Percentiles rank a stretch among this genome's conserved stretches.
phyloP scores from a whole-genome alignment of 495 filamentous ascomycete species.

The Apodospora peruviana region DNA sequence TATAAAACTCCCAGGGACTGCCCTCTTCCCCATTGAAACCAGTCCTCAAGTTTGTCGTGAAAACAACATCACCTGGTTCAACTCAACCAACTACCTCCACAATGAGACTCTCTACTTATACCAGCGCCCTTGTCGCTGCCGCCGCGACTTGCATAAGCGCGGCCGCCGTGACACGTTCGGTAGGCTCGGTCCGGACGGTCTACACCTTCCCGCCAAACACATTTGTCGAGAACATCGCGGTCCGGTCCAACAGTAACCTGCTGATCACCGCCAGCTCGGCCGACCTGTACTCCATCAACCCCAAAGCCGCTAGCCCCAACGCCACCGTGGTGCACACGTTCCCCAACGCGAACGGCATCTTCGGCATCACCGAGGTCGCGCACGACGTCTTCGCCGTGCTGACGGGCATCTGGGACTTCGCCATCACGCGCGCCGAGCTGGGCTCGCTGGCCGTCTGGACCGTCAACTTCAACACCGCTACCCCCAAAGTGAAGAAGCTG shows the following conservation, averaged over 20 bases:
- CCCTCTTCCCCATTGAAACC: too few species aligned
- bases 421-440: constrained; percentile 20
- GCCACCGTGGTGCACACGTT: constrained; percentile 35
- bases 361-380: constrained; percentile 34
- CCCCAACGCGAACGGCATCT: constrained; percentile 21
- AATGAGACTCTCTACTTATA: neutral
- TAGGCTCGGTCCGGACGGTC: constrained; percentile 2
- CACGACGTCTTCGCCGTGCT: constrained; percentile 35
- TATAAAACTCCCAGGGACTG: too few species aligned
- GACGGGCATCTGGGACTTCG: constrained; percentile 23
- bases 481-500: constrained; percentile 18
- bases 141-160: neutral
- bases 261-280: constrained; percentile 28
- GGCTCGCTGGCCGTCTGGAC: constrained; percentile 31
- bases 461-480: constrained; percentile 9
- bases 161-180: neutral
- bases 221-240: constrained; percentile 39
- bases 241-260: constrained; percentile 41
- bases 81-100: too few species aligned
- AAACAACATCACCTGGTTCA: too few species aligned
- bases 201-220: constrained; percentile 13
- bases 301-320: constrained; percentile 17
- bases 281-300: constrained; percentile 21
- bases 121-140: neutral
- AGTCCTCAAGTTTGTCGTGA: too few species aligned